Base-by-base conservation (phyloP, 352 stramenopile genomes). In the Globisporangium perplexum region DNA sequence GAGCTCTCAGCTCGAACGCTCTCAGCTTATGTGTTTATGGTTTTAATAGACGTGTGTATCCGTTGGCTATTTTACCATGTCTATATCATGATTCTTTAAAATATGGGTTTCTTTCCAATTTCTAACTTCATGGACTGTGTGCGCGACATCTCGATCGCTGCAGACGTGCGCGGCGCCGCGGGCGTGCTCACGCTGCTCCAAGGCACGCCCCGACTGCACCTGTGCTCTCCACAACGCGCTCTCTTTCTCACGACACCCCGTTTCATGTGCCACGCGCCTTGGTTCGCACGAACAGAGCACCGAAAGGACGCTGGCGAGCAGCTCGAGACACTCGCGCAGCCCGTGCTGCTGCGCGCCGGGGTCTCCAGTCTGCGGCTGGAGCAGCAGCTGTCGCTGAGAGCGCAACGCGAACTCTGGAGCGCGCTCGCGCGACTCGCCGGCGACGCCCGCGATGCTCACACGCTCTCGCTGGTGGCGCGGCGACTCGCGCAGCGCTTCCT, bases 391-490 rank as follows among this genome's bases (percentile, higher is more conserved):
- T 42, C 63, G 10, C 28, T 78, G 23, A 24, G 50, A 20, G 67
- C 65, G 4, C 79, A 90, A 51, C 74, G 79, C 0, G 71, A 84
- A 33, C 60, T 86, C 22, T 90, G 74, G 77, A 85, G 74, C 41
- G 72, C 73, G 31, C 56, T 88, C 24, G 67, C 69, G 39, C 53
- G 30, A 1, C 60, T 45, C 47, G 49, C 23, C 3, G 28, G 17
- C 3, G 28, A 12, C 22, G 6, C 10, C 7, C 18, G 31, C 5
- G 18, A n/a, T 12, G 33, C 33, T 18, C 24, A 14, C 18, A 17
- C 33, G 8, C 17, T 35, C 55, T 1, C 51, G 28, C 4, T 17
- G 18, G 23, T 28, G 52, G 33, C 44, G 33, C 17, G 30, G 55
- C 18, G 18, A 33, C 47, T 75, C 12, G 60, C 50, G 2, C 20